These are phyloP conservation scores for Cryptococcus sp. DNA, from an alignment of 1,284 basidiomycete genomes.

Conservation along the genomic window DNA sequence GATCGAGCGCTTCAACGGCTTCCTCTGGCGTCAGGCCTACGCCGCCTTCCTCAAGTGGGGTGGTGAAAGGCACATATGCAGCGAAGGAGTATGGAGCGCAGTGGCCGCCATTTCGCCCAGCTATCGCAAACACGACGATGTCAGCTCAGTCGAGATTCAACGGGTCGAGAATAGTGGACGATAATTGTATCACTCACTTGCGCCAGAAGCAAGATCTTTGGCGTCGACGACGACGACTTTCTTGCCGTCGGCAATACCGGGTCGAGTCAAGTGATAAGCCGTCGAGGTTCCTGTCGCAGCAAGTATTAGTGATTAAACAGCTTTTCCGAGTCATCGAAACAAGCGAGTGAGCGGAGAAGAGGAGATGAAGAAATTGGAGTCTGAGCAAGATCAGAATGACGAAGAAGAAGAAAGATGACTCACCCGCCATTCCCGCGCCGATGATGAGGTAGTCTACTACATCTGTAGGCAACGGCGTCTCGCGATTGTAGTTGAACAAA, in stretches of 20 bases:
- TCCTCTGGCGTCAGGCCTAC: constrained; percentile 48
- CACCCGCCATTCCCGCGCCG: constrained; percentile 29
- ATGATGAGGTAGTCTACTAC: constrained; percentile 31
- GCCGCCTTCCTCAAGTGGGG: constrained; percentile 34
- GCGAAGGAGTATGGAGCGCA: constrained; percentile 35
- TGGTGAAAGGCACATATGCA: constrained; percentile 18
- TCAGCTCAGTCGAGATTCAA: background rate
- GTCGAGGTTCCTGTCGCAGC: constrained; percentile 22
- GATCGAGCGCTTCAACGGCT: constrained; percentile 58
- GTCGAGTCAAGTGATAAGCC: constrained; percentile 38
- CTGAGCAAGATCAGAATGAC: background rate
- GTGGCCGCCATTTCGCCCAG: constrained; percentile 49
- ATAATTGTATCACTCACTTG: constrained; percentile 22
- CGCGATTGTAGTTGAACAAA: constrained; percentile 29
- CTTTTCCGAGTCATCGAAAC: background rate
- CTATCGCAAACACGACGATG: constrained; percentile 10
- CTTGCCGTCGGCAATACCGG: constrained; percentile 25
- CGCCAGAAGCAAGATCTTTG: constrained; percentile 42
- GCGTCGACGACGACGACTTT: constrained; percentile 37
- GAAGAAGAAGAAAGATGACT: background rate
- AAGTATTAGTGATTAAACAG: background rate
- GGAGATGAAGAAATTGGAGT: no score
- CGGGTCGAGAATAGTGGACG: background rate
- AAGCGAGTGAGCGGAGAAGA: background rate
- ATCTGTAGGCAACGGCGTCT: constrained; percentile 16